phyloP scores from a whole-genome alignment of 2,329 filamentous ascomycete species.

The Kalmusia sp. region DNA sequence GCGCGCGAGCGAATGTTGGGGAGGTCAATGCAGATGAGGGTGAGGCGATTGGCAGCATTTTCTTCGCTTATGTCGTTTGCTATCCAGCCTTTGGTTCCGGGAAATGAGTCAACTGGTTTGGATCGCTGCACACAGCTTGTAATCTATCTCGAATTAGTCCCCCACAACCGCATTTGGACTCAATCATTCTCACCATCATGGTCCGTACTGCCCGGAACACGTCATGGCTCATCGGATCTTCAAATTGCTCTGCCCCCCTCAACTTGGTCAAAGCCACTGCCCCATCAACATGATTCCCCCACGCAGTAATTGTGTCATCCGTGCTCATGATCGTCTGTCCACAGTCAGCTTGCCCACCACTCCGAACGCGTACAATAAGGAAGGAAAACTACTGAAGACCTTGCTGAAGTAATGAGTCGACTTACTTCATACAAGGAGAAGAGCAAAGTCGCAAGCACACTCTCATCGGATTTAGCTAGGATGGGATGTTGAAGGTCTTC shows the following conservation, averaged over 20 bases:
- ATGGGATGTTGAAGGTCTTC: conserved; percentile 44
- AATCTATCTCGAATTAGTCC: conserved; percentile 30
- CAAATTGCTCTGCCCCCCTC: conserved; percentile 48
- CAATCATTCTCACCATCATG: conserved; percentile 50
- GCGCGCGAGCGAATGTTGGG: conserved; percentile 46
- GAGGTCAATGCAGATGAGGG: conserved; percentile 48
- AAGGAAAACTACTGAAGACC: conserved; percentile 23
- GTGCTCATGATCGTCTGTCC: conserved; percentile 47
- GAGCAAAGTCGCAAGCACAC: conserved; percentile 47
- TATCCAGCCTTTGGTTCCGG: conserved; percentile 43
- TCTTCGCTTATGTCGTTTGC: conserved; percentile 40
- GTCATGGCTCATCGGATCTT: conserved; percentile 43
- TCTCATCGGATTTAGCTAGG: conserved; percentile 46
- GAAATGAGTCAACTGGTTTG: conserved; percentile 48
- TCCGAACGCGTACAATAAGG: neutral
- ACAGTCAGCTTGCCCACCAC: conserved; percentile 20
- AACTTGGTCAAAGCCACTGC: conserved; percentile 49
- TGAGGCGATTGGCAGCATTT: conserved; percentile 50
- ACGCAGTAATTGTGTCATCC: conserved; percentile 44
- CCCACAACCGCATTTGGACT: too few relatives aligned
- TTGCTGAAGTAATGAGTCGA: conserved; percentile 23
- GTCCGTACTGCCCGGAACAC: conserved; percentile 51
- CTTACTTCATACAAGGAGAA: conserved; percentile 52
- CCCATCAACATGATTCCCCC: conserved; percentile 50
- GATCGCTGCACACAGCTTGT: conserved; percentile 49